Evolutionary conservation across 495 filamentous ascomycete species (phyloP), one percentile per base, ranked within the genome.

Genomic region (Annulohypoxylon bovei): DNA sequence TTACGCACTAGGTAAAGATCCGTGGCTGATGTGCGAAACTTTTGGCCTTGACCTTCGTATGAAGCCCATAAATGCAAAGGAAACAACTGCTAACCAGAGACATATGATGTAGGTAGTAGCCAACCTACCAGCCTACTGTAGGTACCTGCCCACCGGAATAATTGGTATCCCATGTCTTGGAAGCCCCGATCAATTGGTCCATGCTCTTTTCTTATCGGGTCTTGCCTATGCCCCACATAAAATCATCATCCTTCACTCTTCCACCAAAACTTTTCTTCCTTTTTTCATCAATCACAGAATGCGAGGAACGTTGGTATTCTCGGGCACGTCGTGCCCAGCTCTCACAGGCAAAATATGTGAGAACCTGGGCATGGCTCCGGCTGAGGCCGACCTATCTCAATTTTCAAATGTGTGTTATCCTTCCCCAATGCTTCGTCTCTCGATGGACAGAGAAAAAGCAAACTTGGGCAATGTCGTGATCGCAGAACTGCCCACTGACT

Each of bases 401-500:
- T 88, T 87, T 77, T 85, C 86, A 76, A 87, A 87, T 80, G 82
- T 83, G 75, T 67, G 75, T 76, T 71, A n/a, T 70, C 59, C 70
- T 68, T 62, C 40, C 30, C 61, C 52, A 60, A 49, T 58, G n/a
- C 56, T 59, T 67, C 40, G 14, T 16, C 61, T 25, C 35, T 47
- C 44, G 37, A 61, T 44, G 42, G 54, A 28, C 40, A 59, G 46
- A 59, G 81, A 75, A 65, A 65, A 92, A 92, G 90, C 86, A 90
- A 66, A 84, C 86, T 65, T 87, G 89, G 68, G 87, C 88, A 77
- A 91, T 91, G 71, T 93, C 93, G 77, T 88, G 86, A 33, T 90
- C 88, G 68, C 88, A 87, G 58, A 92, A 88, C 44, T 91, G 92
- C 75, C 91, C 90, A 46, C 89, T 70, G 90, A 93, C 50, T 79